phyloP scores from a whole-genome alignment of 2,329 filamentous ascomycete species.

The Arthroderma sp. region DNA sequence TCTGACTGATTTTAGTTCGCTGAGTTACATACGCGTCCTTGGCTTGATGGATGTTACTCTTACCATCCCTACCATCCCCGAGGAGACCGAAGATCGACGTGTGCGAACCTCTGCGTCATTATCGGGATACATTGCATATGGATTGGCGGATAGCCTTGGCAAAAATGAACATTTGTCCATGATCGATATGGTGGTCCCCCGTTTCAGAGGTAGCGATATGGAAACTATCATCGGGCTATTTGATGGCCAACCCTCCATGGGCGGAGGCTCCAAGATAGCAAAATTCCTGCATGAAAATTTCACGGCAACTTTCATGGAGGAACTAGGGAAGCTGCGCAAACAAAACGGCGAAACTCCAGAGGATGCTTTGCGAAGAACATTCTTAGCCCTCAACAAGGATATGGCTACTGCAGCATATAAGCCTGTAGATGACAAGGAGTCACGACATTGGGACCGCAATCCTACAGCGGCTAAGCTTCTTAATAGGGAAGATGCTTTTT shows the following conservation, averaged over 20 bases:
- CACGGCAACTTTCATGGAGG: slow-evolving; percentile 66
- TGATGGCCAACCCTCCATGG: slow-evolving; percentile 80
- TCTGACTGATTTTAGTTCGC: slow-evolving; percentile 79
- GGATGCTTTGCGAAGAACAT: slow-evolving; percentile 76
- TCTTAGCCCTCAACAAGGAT: slow-evolving; percentile 85
- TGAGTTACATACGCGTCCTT: slow-evolving; percentile 72
- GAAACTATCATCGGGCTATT: slow-evolving; percentile 92
- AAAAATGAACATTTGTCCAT: slow-evolving; percentile 90
- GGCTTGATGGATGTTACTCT: slow-evolving; percentile 97
- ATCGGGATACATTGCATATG: slow-evolving; percentile 82
- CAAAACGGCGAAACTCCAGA: slow-evolving; percentile 60
- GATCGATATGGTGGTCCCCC: slow-evolving; percentile 86
- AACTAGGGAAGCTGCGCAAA: slow-evolving; percentile 61
- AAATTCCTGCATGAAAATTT: slow-evolving; percentile 97
- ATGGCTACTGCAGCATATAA: slow-evolving; percentile 74
- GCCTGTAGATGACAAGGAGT: slow-evolving; percentile 60
- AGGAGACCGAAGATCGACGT: slow-evolving; percentile 87
- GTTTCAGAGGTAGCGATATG: slow-evolving; percentile 77
- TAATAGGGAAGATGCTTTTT: slow-evolving; percentile 76
- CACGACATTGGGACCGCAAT: slow-evolving; percentile 48
- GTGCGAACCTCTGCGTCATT: slow-evolving; percentile 93
- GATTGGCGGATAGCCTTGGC: slow-evolving; percentile 92
- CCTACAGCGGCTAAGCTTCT: slow-evolving; percentile 63
- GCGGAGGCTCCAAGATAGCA: slow-evolving; percentile 84
- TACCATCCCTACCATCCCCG: slow-evolving; percentile 82